phyloP scores from a whole-genome alignment of 306 rosid species.

The Quercus bicolor region DNA sequence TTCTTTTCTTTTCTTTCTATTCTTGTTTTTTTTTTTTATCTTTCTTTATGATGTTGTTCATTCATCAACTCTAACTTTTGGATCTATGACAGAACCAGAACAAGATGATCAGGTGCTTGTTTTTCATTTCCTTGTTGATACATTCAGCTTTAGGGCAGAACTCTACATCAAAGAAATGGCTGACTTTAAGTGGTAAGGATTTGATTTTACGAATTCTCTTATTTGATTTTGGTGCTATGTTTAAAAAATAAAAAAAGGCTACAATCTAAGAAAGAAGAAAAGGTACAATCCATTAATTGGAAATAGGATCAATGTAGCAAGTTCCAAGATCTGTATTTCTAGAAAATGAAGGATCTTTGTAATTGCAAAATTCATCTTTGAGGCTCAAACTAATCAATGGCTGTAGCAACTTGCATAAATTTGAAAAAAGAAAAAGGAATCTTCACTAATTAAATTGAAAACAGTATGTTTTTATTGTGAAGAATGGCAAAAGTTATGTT shows the following conservation, averaged over 20 bases:
- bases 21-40: background rate
- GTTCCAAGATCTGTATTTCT: background rate
- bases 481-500: too few species aligned
- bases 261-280: background rate
- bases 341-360: background rate
- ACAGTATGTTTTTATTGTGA: too few species aligned
- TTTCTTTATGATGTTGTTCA: background rate
- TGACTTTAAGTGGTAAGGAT: constrained; percentile 63
- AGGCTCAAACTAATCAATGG: too few species aligned
- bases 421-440: too few species aligned
- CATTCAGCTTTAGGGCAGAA: constrained; percentile 44
- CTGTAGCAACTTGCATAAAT: too few species aligned
- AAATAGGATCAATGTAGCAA: background rate
- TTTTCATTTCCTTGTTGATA: constrained; percentile 50
- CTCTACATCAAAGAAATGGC: constrained; percentile 44
- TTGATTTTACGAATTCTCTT: background rate
- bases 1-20: background rate
- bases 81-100: constrained; percentile 37
- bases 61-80: background rate
- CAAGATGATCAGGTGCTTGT: constrained; percentile 51
- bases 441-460: too few species aligned
- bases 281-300: background rate
- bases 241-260: background rate
- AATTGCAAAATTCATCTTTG: too few species aligned
- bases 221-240: background rate